phyloP scores from a whole-genome alignment of 352 stramenopile genomes.

The Phytopythium cucurbitacearum region DNA sequence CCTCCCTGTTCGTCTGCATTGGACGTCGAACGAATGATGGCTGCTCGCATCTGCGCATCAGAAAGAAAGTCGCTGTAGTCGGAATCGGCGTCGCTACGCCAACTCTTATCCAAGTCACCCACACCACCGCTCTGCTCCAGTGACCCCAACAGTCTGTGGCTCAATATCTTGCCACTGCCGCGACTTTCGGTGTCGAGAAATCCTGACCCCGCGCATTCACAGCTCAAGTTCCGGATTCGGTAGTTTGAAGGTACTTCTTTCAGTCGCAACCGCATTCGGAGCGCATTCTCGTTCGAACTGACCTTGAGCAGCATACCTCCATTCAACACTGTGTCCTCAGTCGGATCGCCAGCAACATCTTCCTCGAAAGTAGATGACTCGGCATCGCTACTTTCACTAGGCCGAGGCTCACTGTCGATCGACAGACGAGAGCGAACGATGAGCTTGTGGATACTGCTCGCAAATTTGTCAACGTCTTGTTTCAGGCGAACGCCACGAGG shows the following conservation, averaged over 20 bases:
- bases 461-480: slow-evolving; percentile 70
- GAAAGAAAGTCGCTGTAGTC: slow-evolving; percentile 77
- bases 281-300: slow-evolving; percentile 56
- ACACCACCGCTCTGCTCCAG: slow-evolving; percentile 16
- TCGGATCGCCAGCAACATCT: slow-evolving; percentile 2
- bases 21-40: slow-evolving; percentile 64
- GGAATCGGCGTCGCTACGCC: slow-evolving; percentile 66
- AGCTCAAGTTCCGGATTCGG: slow-evolving; percentile 61
- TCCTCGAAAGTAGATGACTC: not conserved
- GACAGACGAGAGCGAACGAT: slow-evolving; percentile 26
- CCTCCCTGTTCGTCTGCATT: slow-evolving; percentile 49
- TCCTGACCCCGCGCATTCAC: slow-evolving; percentile 40
- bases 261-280: slow-evolving; percentile 71
- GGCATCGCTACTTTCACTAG: not conserved
- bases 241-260: slow-evolving; percentile 66
- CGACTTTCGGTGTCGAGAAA: slow-evolving; percentile 44
- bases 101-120: slow-evolving; percentile 46
- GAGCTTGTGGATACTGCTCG: slow-evolving; percentile 73
- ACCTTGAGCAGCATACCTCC: slow-evolving; percentile 46
- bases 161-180: slow-evolving; percentile 22
- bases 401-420: not conserved
- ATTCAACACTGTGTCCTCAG: not conserved
- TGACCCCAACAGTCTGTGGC: slow-evolving; percentile 24
- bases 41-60: slow-evolving; percentile 75
- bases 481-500: slow-evolving; percentile 54